phyloP scores from a whole-genome alignment of 345 rosid species.

The Eucalyptus polyanthemos region DNA sequence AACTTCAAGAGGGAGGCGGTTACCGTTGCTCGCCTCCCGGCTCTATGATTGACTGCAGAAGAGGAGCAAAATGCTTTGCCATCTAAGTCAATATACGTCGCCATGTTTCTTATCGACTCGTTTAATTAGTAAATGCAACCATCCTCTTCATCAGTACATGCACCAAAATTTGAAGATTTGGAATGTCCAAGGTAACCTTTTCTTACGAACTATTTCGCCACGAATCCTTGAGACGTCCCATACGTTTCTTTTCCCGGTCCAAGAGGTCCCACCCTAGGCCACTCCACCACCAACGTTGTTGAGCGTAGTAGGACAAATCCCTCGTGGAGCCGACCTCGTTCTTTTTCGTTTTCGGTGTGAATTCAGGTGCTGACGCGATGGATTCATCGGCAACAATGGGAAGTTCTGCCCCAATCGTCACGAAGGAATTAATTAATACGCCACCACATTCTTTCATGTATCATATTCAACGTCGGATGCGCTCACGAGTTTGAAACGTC shows the following conservation, averaged over 20 bases:
- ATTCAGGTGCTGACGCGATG: background rate
- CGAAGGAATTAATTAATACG: background rate
- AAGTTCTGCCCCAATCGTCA: background rate
- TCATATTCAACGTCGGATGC: background rate
- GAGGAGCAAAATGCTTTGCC: background rate
- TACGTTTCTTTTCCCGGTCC: background rate
- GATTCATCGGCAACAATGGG: background rate
- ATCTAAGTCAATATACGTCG: background rate
- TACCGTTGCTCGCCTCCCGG: background rate
- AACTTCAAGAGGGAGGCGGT: background rate
- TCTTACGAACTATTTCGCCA: background rate
- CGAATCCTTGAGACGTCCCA: background rate
- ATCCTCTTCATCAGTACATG: no score
- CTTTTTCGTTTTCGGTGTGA: background rate
- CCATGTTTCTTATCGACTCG: background rate
- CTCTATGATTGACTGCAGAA: fast-evolving
- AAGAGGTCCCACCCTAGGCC: background rate
- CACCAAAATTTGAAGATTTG: no score
- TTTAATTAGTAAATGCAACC: no score
- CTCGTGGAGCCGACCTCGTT: background rate
- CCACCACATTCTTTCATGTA: fast-evolving
- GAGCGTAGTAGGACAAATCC: fast-evolving
- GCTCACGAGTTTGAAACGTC: background rate
- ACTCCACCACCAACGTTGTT: background rate
- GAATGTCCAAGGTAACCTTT: background rate